Conservation (phyloP, 169 alveolate genomes). For the Cryptosporidium ryanae region DNA sequence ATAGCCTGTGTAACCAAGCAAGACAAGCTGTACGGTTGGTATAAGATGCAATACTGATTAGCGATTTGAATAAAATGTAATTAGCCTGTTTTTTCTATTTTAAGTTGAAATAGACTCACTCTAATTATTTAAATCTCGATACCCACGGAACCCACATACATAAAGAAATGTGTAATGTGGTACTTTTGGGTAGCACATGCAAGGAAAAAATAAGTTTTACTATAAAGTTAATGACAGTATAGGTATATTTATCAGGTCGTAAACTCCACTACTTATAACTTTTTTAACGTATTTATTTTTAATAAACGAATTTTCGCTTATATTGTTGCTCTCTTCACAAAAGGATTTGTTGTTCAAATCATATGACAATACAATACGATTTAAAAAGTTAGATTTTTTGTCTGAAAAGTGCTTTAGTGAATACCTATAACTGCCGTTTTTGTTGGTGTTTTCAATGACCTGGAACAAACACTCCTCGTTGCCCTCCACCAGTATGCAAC, state of each 20-base stretch:
- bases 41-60: background rate
- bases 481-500: no score
- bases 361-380: background rate
- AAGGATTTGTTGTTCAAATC: constrained; percentile 8
- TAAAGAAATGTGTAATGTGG: constrained; percentile 18
- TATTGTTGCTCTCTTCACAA: background rate
- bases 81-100: background rate
- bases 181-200: constrained; percentile 22
- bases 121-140: no score
- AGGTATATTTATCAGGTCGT: constrained; percentile 1
- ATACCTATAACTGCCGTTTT: background rate
- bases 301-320: background rate
- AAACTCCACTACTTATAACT: background rate
- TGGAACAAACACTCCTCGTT: no score
- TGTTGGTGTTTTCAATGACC: no score
- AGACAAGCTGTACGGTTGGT: no score
- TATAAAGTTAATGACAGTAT: constrained; percentile 6
- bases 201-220: background rate
- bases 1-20: no score
- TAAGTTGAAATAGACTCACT: no score
- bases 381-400: background rate
- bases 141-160: constrained; percentile 37
- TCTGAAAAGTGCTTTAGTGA: background rate
- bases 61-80: no score
- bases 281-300: background rate